A percentile compares a stretch with the other conserved stretches of the same genome.
These are phyloP conservation scores for Kluyveromyces sp. DNA, from an alignment of 1,139 yeast species.

Conservation along the genomic window DNA sequence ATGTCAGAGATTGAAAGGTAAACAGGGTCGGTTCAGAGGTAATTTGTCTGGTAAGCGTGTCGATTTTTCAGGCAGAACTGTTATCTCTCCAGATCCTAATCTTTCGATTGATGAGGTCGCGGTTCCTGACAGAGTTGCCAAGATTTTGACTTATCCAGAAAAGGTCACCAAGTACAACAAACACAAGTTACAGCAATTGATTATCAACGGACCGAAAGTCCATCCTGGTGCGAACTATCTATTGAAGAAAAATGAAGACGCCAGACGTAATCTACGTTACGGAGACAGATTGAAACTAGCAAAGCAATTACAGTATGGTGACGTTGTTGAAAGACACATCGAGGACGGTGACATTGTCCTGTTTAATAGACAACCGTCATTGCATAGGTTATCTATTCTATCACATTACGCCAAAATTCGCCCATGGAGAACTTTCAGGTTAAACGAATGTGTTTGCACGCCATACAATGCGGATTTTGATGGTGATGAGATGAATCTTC, in stretches of 20 bases:
- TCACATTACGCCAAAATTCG: slow-evolving; percentile 94
- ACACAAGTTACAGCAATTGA: slow-evolving; percentile 63
- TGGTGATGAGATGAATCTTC: slow-evolving; percentile 99
- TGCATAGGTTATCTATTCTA: slow-evolving; percentile 88
- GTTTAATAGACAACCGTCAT: slow-evolving; percentile 95
- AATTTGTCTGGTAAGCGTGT: slow-evolving; percentile 97
- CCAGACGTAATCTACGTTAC: slow-evolving; percentile 80
- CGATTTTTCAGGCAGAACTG: slow-evolving; percentile 97
- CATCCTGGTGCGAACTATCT: slow-evolving; percentile 98
- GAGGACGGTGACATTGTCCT: slow-evolving; percentile 96
- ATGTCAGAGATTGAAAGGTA: slow-evolving; percentile 96
- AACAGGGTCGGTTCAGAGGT: slow-evolving; percentile 98
- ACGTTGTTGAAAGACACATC: slow-evolving; percentile 93
- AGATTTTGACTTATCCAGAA: slow-evolving; percentile 93
- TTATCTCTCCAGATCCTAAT: slow-evolving; percentile 98
- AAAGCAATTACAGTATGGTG: slow-evolving; percentile 72
- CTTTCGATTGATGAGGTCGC: slow-evolving; percentile 93
- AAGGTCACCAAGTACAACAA: slow-evolving; percentile 84
- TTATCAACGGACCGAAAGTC: slow-evolving; percentile 75
- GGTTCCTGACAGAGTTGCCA: slow-evolving; percentile 95
- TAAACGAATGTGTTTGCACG: slow-evolving; percentile 98
- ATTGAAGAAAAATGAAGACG: slow-evolving; percentile 72
- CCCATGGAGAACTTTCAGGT: slow-evolving; percentile 96
- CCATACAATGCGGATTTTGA: slow-evolving; percentile 99
- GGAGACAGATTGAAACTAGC: slow-evolving; percentile 83